Conservation (phyloP, 2,329 filamentous ascomycete species). For the Scopulariopsis brevicaulis region DNA sequence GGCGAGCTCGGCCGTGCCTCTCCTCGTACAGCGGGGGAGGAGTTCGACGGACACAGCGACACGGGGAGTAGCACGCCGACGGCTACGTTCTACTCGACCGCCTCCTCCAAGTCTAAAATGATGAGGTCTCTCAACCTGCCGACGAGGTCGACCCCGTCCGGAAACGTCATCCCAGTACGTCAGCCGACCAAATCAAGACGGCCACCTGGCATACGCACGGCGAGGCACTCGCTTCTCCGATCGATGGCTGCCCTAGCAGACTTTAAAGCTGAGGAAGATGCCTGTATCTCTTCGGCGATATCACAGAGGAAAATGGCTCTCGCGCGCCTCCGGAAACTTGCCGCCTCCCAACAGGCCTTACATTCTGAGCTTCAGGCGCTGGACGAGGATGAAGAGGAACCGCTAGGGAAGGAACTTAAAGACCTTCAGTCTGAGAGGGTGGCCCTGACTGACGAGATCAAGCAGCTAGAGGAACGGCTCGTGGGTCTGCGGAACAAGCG, state of each 20-base stretch:
- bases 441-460: constrained; percentile 50
- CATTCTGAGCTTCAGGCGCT: constrained; percentile 39
- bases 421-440: constrained; percentile 44
- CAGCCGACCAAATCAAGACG: constrained; percentile 39
- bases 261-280: constrained; percentile 59
- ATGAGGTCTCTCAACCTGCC: constrained; percentile 28
- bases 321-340: constrained; percentile 40
- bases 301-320: constrained; percentile 45
- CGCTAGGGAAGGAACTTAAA: constrained; percentile 49
- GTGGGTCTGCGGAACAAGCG: constrained; percentile 47
- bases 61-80: constrained; percentile 29
- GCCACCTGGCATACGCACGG: constrained; percentile 41
- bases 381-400: constrained; percentile 42
- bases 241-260: constrained; percentile 53
- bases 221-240: constrained; percentile 52
- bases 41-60: constrained; percentile 19
- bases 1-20: background rate
- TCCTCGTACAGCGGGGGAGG: constrained; percentile 5
- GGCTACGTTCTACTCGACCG: constrained; percentile 24
- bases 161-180: constrained; percentile 47
- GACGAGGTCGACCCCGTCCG: constrained; percentile 23
- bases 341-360: constrained; percentile 37
- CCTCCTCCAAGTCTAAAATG: constrained; percentile 26
- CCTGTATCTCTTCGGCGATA: constrained; percentile 44
- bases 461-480: constrained; percentile 52